A percentile compares a stretch with the other conserved stretches of the same genome.
These are phyloP conservation scores for Candida maesae DNA, from an alignment of 805 yeast species.

Conservation along the genomic window DNA sequence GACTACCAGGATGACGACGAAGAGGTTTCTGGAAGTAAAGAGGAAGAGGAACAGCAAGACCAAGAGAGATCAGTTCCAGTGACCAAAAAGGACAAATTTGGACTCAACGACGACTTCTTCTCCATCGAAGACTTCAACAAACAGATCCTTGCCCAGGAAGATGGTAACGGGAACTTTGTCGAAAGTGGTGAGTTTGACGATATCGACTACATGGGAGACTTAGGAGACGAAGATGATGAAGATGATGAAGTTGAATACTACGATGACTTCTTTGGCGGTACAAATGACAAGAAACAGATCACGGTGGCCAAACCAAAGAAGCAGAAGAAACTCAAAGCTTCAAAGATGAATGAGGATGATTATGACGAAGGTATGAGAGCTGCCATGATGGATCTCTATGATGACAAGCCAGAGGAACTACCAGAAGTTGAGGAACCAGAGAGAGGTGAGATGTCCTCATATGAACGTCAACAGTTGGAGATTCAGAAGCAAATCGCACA, in stretches of 20 bases:
- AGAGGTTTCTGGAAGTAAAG: slow-evolving; percentile 20
- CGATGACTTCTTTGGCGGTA: slow-evolving; percentile 58
- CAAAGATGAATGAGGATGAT: slow-evolving; percentile 51
- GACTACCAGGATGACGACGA: slow-evolving; percentile 6
- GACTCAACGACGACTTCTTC: slow-evolving; percentile 80
- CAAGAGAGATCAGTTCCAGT: slow-evolving; percentile 11
- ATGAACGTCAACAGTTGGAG: slow-evolving; percentile 76
- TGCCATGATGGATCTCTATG: slow-evolving; percentile 37
- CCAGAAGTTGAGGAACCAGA: slow-evolving; percentile 25
- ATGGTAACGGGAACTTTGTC: slow-evolving; percentile 33
- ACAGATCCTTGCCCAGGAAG: slow-evolving; percentile 64
- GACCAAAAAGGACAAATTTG: slow-evolving; percentile 47
- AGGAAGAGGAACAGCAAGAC: slow-evolving; percentile 27
- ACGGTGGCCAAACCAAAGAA: slow-evolving; percentile 22
- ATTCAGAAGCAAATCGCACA: slow-evolving; percentile 73
- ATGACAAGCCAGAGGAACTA: slow-evolving; percentile 42
- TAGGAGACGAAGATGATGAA: too few relatives aligned
- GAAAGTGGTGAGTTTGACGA: slow-evolving; percentile 50
- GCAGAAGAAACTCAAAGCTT: slow-evolving; percentile 26
- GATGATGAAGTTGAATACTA: slow-evolving; percentile 31
- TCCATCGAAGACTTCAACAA: slow-evolving; percentile 80
- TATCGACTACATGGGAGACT: slow-evolving; percentile 49
- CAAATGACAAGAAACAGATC: slow-evolving; percentile 11
- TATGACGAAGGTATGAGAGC: slow-evolving; percentile 56
- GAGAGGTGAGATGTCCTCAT: slow-evolving; percentile 55